Evolutionary conservation across 2,329 filamentous ascomycete species (phyloP).

Genomic region (Pestalotiopsis sp.): DNA sequence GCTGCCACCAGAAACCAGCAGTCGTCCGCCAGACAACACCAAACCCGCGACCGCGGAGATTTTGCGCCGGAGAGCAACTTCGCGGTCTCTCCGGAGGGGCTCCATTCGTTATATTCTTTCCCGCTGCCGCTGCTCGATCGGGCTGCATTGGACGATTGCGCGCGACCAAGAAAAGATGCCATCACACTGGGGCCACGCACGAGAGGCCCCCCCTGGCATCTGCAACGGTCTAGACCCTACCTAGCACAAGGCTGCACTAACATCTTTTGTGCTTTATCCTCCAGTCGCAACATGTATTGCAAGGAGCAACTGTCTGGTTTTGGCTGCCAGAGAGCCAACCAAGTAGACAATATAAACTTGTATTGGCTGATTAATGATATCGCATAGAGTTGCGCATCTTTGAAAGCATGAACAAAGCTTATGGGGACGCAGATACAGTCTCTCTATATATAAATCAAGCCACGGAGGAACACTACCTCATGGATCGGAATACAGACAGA

Average conservation of each 20-base stretch:
- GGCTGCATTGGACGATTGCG: not conserved
- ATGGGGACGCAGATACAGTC: no score
- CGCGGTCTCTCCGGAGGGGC: not conserved
- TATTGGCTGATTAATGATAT: not conserved
- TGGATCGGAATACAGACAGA: no score
- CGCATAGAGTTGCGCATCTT: not conserved
- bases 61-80: not conserved
- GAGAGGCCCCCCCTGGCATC: not conserved
- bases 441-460: not conserved
- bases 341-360: not conserved
- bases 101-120: not conserved
- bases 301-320: not conserved
- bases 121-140: not conserved
- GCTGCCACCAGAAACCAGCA: not conserved
- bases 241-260: conserved; percentile 10
- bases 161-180: not conserved
- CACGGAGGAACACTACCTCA: not conserved
- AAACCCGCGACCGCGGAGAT: not conserved
- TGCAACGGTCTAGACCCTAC: not conserved
- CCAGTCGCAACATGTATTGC: not conserved
- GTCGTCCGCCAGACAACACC: not conserved
- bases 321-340: not conserved
- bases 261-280: not conserved
- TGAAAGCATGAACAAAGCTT: not conserved
- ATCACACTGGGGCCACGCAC: not conserved